phyloP scores from a whole-genome alignment of 2,329 filamentous ascomycete species.

The Knufia petricola region DNA sequence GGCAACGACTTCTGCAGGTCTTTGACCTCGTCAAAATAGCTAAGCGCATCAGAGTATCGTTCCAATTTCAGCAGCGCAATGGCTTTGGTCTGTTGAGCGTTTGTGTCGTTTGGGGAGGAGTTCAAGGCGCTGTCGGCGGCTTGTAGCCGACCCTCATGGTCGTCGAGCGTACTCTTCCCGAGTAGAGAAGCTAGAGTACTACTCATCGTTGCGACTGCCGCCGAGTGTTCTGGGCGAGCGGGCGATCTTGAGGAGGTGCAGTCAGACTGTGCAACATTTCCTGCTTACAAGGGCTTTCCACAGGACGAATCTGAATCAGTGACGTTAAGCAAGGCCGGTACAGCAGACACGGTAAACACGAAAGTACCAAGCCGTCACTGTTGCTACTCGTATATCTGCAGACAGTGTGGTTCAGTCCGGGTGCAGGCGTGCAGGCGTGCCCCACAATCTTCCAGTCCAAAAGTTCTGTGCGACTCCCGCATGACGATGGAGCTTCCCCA shows the following conservation, averaged over 20 bases:
- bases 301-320: too few species aligned
- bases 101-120: constrained; percentile 46
- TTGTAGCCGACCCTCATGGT: constrained; percentile 52
- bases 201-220: constrained; percentile 25
- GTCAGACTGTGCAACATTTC: background rate
- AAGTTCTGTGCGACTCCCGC: background rate
- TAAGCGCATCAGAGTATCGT: constrained; percentile 52
- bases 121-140: constrained; percentile 49
- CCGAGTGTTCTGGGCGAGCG: too few species aligned
- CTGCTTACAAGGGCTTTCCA: background rate
- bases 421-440: too few species aligned
- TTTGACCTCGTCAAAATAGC: constrained; percentile 43
- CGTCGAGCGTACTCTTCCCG: constrained; percentile 48
- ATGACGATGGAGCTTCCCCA: background rate
- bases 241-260: background rate
- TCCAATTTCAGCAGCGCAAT: constrained; percentile 55
- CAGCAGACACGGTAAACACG: too few species aligned
- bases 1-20: constrained; percentile 1
- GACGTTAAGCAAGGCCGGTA: too few species aligned
- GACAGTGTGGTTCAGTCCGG: too few species aligned
- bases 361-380: too few species aligned
- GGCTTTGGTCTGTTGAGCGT: constrained; percentile 50
- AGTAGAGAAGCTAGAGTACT: constrained; percentile 47
- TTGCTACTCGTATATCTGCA: too few species aligned
- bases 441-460: background rate